Base-by-base conservation (phyloP, 257 asterid species). In the Buddleja alternifolia region DNA sequence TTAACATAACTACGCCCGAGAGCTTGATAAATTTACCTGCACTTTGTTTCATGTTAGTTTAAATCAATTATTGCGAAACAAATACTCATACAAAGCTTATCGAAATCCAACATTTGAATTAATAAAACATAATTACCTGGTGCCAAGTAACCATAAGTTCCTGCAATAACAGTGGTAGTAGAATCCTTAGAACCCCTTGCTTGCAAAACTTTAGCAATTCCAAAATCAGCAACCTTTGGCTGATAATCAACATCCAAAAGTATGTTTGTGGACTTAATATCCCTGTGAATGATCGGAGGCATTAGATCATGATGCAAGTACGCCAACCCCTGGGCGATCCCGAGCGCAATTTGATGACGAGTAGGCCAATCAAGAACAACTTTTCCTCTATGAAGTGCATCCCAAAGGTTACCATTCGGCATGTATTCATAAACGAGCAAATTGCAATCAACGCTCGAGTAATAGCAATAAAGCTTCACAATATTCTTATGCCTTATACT, bases 141-240 rank as follows among this genome's bases (percentile, higher is more conserved):
- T 12, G 97, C 96, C 55, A 94, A 62, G 82, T 94, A 94, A n/a
- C 99, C 97, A 52, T 87, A 94, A 12, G 99, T 94, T 44, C 99
- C 99, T 0, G 96, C 96, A 68, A 89, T 77, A 17, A 80, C 87
- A 0, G 93, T 83, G 3, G 93, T 85, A 20, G 81, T 78, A 45
- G 90, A 85, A 69, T 90, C 96, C 73, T 81, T 83, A 7, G 96
- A 87, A 7, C 88, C 93, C 69, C 83, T 83, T 4, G 86, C 96
- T 67, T 83, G 97, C 69, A 93, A 75, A 52, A 93, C 94, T 71
- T 90, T 93, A 2, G 99, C 99, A 0, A 93, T 87, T 16, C 97
- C 99, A 19, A 93, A 93, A 69, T 93, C 99, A 0, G 96, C 99
- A 7, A 93, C 96, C 66, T 93, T 93, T 0, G 99, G 86, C 19